Base-by-base conservation (phyloP, 257 asterid species). In the Solanum bulbocastanum region DNA sequence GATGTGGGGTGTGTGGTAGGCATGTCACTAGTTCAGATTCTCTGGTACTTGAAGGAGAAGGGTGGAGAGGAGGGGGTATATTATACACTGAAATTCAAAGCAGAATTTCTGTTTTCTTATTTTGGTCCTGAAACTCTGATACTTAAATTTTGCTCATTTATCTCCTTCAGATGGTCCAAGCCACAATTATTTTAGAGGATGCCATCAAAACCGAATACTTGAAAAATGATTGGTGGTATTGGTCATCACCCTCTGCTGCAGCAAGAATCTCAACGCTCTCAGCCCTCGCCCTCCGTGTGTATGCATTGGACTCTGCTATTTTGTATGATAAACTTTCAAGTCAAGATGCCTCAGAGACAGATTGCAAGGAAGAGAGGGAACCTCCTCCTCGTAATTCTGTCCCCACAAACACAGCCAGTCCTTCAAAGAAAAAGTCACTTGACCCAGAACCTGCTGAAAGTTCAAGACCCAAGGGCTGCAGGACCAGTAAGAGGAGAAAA, bases 221-320 rank as follows among this genome's bases (percentile, higher is more conserved):
- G 89, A 91, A 89, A 88, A 93, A 91, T 30, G 93, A 92, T 25
- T 97, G 99, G 99, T 96, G 98, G 98, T 94, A 93, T 87, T 97
- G 99, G 98, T 96, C 99, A 23, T 95, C 99, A 10, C 93, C 98
- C 82, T 94, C 99, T 23, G 93, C 96, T 84, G 99, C 98, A 25
- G 96, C 98, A 52, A 94, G 92, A 88, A 94, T 94, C 87, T 90
- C 94, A 2, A 93, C 98, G 1, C 94, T 97, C 62, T 94, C 99
- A 22, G 96, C 96, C 3, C 98, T 97, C 56, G 94, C 99, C n/a
- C 89, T 95, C 74, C 96, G 99, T 49, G 87, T 97, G 73, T 94
- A 93, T 92, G 88, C 98, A 14, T 92, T 96, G 46, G 99, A 97
- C 69, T 91, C 98, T 0, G 97, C 98, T 90, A 92, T 96, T 91